Evolutionary conservation across 2,329 filamentous ascomycete species (phyloP).

Genomic region (Thyridium curvatum): DNA sequence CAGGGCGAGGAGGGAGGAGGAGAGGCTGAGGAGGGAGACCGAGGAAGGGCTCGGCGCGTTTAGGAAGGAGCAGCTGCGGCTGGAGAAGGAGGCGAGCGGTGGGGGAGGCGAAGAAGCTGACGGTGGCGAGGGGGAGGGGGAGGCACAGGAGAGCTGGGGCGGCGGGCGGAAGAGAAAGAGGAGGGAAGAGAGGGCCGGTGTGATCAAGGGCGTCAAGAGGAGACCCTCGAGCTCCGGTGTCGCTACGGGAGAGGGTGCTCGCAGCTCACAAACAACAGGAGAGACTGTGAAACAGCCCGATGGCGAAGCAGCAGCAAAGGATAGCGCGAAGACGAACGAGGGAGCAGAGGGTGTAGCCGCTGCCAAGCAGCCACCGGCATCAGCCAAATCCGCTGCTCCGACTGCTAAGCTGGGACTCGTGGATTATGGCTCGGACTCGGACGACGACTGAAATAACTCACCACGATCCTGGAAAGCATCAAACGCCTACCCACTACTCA

Average conservation of each 20-base stretch:
- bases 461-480: too few species aligned
- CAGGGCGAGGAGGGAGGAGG: constrained; percentile 45
- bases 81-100: constrained; percentile 2
- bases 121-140: constrained; percentile 8
- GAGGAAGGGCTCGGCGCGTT: constrained; percentile 52
- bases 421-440: constrained; percentile 50
- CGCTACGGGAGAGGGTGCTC: constrained; percentile 18
- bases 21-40: constrained; percentile 45
- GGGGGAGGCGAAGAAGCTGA: constrained; percentile 4
- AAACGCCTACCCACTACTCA: too few species aligned
- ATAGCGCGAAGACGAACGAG: background rate
- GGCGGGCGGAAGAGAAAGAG: constrained; percentile 12
- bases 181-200: constrained; percentile 4
- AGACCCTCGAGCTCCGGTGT: constrained; percentile 13
- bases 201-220: constrained; percentile 12
- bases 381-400: background rate
- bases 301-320: too few species aligned
- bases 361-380: constrained; percentile 13
- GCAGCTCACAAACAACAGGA: constrained; percentile 23
- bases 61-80: constrained; percentile 38
- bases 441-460: constrained; percentile 22
- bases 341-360: background rate
- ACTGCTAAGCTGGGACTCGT: constrained; percentile 35
- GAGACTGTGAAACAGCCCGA: too few species aligned
- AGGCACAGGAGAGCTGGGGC: background rate